phyloP scores from a whole-genome alignment of 169 alveolate species.

The Plasmodium inui region DNA sequence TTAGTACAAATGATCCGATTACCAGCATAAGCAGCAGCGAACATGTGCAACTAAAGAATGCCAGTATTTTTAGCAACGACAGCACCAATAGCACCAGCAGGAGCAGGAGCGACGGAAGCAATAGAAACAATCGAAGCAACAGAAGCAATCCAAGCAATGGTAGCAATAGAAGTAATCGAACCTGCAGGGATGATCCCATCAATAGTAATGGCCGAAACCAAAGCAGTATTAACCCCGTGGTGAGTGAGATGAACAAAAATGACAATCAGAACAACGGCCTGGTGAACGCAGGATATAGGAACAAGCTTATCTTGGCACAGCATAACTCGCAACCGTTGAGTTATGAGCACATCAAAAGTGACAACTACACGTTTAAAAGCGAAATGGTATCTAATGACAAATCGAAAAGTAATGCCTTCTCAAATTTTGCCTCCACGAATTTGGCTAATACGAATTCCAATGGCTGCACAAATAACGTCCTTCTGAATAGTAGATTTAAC shows the following conservation, averaged over 20 bases:
- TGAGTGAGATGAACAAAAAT: not conserved
- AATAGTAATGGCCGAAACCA: not conserved
- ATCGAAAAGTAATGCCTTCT: not conserved
- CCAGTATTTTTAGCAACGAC: not conserved
- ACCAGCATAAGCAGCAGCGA: not conserved
- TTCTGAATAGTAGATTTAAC: conserved; percentile 2
- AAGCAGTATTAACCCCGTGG: not conserved
- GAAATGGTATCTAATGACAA: conserved; percentile 8
- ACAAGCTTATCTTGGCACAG: not conserved
- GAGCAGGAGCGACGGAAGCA: not conserved
- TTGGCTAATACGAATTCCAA: conserved; percentile 7
- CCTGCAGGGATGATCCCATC: not conserved
- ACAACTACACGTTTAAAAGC: conserved; percentile 1
- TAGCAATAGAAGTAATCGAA: not conserved
- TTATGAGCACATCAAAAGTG: conserved; percentile 29
- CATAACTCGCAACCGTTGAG: not conserved
- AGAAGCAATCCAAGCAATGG: not conserved
- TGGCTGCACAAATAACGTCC: not conserved
- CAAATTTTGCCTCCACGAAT: conserved; percentile 13
- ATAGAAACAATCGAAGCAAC: not conserved
- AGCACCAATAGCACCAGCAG: conserved; percentile 18
- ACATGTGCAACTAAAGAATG: not conserved
- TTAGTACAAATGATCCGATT: not conserved
- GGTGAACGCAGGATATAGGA: not conserved
- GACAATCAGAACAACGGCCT: not conserved